Base-by-base conservation (phyloP, 2,329 filamentous ascomycete genomes). In the Rhexocercosporidium sp. region DNA sequence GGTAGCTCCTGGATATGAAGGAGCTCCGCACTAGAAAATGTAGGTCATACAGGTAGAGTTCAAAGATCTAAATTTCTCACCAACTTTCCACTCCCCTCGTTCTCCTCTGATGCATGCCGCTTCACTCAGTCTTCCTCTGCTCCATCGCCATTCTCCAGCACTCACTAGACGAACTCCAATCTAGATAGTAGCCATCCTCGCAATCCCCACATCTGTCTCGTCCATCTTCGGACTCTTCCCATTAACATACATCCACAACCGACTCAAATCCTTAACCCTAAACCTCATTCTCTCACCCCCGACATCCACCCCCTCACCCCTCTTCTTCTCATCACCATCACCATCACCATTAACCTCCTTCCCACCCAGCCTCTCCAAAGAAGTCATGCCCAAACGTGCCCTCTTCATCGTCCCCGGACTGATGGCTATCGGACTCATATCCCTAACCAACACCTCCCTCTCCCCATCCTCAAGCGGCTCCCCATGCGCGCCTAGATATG, bases 161-260 rank as follows among this genome's bases (percentile, higher is more conserved):
- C 8, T 11, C 4, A 11, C 34, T 37, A 2, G 8, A 37, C 12
- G 27, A 44, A n/a, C n/a, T n/a, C n/a, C n/a, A n/a, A n/a, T 7
- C 47, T 60, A 71, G 47, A 71, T 65, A 12, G 69, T 71, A 56
- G 57, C 56, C 66, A 73, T 72, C 65, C 72, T 73, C 53, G 66
- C 64, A 69, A 71, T 69, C 25, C 69, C 67, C 18, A 60, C 41
- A 66, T 70, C 72, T 7, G 64, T 57, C 31, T 74, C 70, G 65
- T 72, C 72, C 3, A 61, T 20, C 60, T 59, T 65, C 11, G 88
- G 87, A 47, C 82, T 85, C 66, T 76, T 79, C 1, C 88, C 88
- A 73, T 90, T 89, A 60, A 87, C 80, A 73, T 90, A 90, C 69
- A 83, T 79, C 88, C 88, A 90, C 31, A 90, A 76, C 54, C 88